A percentile compares a stretch with the other conserved stretches of the same genome.
These are phyloP conservation scores for Huntiella omanensis DNA, from an alignment of 2,329 filamentous ascomycete species.

Conservation along the genomic window DNA sequence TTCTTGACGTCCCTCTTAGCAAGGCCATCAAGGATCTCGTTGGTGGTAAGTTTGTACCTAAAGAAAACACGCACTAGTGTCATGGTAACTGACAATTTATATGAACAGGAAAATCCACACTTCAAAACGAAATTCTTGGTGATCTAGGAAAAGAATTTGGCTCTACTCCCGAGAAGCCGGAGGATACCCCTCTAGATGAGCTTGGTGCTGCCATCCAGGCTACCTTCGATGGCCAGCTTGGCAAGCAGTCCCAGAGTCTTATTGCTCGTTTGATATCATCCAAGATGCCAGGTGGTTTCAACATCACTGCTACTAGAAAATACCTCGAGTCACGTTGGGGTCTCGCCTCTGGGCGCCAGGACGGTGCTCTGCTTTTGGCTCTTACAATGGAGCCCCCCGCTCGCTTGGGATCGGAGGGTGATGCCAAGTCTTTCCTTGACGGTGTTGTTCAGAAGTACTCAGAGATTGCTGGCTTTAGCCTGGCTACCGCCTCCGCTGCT, in stretches of 20 bases:
- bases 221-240: constrained; percentile 96
- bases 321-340: constrained; percentile 92
- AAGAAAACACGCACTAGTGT: neutral
- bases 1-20: constrained; percentile 72
- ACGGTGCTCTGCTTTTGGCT: constrained; percentile 71
- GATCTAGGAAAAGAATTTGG: constrained; percentile 97
- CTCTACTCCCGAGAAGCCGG: constrained; percentile 92
- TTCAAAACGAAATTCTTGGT: constrained; percentile 96
- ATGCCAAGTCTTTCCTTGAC: constrained; percentile 86
- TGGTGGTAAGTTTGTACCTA: constrained; percentile 47
- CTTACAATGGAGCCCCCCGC: constrained; percentile 83
- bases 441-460: constrained; percentile 82
- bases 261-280: constrained; percentile 91
- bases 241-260: constrained; percentile 86
- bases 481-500: constrained; percentile 57
- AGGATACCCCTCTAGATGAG: constrained; percentile 93
- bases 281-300: constrained; percentile 99
- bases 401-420: constrained; percentile 72
- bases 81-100: neutral
- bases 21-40: constrained; percentile 98
- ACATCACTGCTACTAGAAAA: constrained; percentile 89
- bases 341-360: constrained; percentile 67
- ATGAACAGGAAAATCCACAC: constrained; percentile 71
- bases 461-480: constrained; percentile 58
- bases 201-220: constrained; percentile 88